phyloP scores from a whole-genome alignment of 805 yeast species.

The Metahyphopichia silvanorum region DNA sequence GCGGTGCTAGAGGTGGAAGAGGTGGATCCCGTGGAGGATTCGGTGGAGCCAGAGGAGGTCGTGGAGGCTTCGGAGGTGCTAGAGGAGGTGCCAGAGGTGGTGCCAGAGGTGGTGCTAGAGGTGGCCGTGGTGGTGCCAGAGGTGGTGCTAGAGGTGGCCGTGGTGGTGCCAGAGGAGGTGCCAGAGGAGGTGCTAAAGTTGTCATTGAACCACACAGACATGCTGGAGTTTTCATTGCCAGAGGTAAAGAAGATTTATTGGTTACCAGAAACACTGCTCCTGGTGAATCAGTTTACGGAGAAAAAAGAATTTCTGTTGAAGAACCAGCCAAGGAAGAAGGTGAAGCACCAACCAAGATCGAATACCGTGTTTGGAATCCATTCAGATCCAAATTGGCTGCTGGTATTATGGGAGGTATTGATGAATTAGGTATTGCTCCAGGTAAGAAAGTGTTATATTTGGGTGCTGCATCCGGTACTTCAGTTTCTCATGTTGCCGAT shows the following conservation, averaged over 20 bases:
- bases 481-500: slow-evolving; percentile 97
- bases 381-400: slow-evolving; percentile 99
- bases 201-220: slow-evolving; percentile 98
- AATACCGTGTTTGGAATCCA: slow-evolving; percentile 99
- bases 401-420: slow-evolving; percentile 99
- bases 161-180: slow-evolving; percentile 79
- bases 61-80: slow-evolving; percentile 47
- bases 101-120: slow-evolving; percentile 32
- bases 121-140: slow-evolving; percentile 39
- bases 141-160: slow-evolving; percentile 56
- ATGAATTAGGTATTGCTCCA: slow-evolving; percentile 94
- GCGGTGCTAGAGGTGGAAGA: slow-evolving; percentile 53
- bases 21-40: slow-evolving; percentile 47
- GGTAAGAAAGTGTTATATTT: slow-evolving; percentile 96
- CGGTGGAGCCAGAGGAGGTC: slow-evolving; percentile 44
- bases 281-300: slow-evolving; percentile 98
- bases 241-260: slow-evolving; percentile 98
- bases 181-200: slow-evolving; percentile 90
- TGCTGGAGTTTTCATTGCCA: slow-evolving; percentile 97
- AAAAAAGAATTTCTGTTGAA: slow-evolving; percentile 91
- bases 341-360: slow-evolving; percentile 88
- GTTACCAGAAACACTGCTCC: slow-evolving; percentile 97
- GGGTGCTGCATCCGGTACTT: slow-evolving; percentile 99
- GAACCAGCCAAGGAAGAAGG: slow-evolving; percentile 88
- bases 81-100: slow-evolving; percentile 30